These are phyloP conservation scores for Skeletonema menzelii DNA, from an alignment of 108 stramenopile species.

Conservation along the genomic window DNA sequence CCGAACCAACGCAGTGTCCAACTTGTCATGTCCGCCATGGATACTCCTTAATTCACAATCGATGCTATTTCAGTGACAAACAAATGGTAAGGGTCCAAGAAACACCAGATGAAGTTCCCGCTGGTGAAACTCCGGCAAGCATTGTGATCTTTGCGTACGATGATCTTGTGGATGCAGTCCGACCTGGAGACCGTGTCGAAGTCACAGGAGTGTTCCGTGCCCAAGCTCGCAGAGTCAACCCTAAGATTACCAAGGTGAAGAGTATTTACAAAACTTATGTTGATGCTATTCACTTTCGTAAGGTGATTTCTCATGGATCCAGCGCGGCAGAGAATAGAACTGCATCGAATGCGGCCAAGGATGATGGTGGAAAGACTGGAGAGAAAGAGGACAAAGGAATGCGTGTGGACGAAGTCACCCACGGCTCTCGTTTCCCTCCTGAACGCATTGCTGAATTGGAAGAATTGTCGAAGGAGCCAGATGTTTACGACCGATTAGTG, in stretches of 20 bases:
- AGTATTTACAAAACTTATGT: conserved; percentile 97
- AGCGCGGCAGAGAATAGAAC: conserved; percentile 5
- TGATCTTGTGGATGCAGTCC: conserved; percentile 94
- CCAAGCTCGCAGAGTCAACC: conserved; percentile 88
- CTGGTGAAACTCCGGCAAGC: conserved; percentile 97
- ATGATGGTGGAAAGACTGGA: conserved; percentile 22
- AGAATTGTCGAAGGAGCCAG: conserved; percentile 64
- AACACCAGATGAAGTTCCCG: conserved; percentile 97
- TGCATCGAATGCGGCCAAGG: background rate
- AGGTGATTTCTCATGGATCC: conserved; percentile 47
- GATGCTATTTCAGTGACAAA: conserved; percentile 96
- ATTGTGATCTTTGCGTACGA: conserved; percentile 96
- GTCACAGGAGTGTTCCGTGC: conserved; percentile 97
- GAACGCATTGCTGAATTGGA: conserved; percentile 74
- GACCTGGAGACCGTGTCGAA: conserved; percentile 97
- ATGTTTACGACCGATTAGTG: conserved; percentile 88
- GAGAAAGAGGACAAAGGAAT: conserved; percentile 19
- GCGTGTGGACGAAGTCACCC: conserved; percentile 37
- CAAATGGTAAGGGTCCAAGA: conserved; percentile 97
- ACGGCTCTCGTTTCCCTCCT: conserved; percentile 45
- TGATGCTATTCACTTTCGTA: conserved; percentile 95
- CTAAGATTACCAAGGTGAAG: conserved; percentile 85
- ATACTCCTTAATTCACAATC: conserved; percentile 91
- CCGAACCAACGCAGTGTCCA: conserved; percentile 87
- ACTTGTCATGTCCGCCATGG: conserved; percentile 67